Evolutionary conservation across 2,329 filamentous ascomycete genomes (phyloP).

Genomic region (Microcera coccophila): DNA sequence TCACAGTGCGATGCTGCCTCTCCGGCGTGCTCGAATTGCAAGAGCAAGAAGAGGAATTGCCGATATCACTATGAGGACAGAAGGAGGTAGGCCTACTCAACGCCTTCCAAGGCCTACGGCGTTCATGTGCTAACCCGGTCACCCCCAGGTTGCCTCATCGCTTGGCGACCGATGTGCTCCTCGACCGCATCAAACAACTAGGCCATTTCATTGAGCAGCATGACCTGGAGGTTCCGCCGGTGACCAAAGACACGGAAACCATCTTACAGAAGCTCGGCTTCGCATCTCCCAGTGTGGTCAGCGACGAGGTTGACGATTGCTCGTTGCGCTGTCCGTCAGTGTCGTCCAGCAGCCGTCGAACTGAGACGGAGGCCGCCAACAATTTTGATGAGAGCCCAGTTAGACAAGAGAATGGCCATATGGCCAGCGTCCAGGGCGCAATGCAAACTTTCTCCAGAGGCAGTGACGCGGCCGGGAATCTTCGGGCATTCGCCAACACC

Average conservation of each 20-base stretch:
- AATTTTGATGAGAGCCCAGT: constrained; percentile 1
- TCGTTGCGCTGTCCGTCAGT: neutral
- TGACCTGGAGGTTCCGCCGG: constrained; percentile 35
- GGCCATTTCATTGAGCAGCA: constrained; percentile 38
- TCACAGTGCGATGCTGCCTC: constrained; percentile 15
- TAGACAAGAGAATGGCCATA: neutral
- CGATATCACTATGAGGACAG: constrained; percentile 18
- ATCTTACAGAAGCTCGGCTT: constrained; percentile 15
- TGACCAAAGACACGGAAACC: constrained; percentile 24
- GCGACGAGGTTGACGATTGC: constrained; percentile 11
- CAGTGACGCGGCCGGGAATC: neutral
- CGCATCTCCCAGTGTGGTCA: constrained; percentile 12
- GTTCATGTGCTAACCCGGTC: neutral
- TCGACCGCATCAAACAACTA: constrained; percentile 14
- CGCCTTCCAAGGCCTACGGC: neutral
- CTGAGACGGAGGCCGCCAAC: neutral
- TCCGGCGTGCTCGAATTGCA: constrained; percentile 17
- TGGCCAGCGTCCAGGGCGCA: neutral
- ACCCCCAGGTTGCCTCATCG: constrained; percentile 12
- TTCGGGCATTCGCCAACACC: neutral
- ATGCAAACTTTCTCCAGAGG: too few relatives aligned
- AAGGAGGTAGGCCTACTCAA: constrained; percentile 10
- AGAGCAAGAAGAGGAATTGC: constrained; percentile 17
- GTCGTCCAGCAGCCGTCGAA: too few relatives aligned
- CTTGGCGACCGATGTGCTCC: constrained; percentile 15